These are phyloP conservation scores for Phytopythium delawarense DNA, from an alignment of 352 stramenopile genomes.

Conservation along the genomic window DNA sequence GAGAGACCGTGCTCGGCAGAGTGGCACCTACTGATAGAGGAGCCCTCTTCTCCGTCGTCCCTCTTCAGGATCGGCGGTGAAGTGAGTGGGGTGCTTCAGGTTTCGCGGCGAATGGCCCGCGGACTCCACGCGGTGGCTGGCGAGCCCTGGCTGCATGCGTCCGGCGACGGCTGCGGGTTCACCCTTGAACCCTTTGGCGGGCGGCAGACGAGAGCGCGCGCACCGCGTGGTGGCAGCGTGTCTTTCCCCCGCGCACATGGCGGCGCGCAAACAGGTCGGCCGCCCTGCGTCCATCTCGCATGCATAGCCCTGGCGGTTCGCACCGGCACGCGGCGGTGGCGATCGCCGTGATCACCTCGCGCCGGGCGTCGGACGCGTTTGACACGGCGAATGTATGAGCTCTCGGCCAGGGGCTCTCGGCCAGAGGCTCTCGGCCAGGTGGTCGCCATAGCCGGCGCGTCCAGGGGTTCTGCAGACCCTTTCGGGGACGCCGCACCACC, in stretches of 20 bases:
- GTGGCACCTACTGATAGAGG: neutral
- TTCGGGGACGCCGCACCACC: neutral
- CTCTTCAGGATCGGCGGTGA: slow-evolving; percentile 1
- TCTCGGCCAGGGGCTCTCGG: too few relatives aligned
- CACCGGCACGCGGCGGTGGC: slow-evolving; percentile 1
- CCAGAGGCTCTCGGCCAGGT: neutral
- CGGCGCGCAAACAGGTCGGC: slow-evolving; percentile 2
- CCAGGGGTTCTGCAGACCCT: neutral
- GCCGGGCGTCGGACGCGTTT: neutral
- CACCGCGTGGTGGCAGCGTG: too few relatives aligned
- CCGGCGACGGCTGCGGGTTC: too few relatives aligned
- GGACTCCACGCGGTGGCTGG: too few relatives aligned
- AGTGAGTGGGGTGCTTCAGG: neutral
- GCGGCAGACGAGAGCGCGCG: too few relatives aligned
- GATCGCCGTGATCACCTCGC: neutral
- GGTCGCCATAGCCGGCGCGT: neutral
- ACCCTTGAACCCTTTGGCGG: too few relatives aligned
- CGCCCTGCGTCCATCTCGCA: neutral
- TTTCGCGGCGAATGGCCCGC: too few relatives aligned
- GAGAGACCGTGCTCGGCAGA: neutral
- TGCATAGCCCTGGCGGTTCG: neutral
- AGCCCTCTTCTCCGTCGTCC: too few relatives aligned
- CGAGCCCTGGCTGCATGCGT: too few relatives aligned
- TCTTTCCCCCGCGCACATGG: neutral
- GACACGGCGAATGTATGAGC: neutral